Base-by-base conservation (phyloP, 2,329 filamentous ascomycete genomes). In the Daldinia sp. region DNA sequence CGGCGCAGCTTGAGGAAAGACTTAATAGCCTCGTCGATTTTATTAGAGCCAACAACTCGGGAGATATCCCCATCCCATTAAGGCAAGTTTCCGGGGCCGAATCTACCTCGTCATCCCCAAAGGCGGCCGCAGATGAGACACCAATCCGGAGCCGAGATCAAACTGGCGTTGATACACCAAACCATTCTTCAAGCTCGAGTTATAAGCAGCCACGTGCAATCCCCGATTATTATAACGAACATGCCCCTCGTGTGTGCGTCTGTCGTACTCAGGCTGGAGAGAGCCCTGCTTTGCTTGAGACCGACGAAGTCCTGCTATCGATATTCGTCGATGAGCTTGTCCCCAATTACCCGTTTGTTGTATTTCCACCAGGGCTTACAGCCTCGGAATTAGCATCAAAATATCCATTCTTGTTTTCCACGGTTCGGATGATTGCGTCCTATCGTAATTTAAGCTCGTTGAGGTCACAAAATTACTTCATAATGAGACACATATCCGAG, bases 361-460 rank as follows among this genome's bases (percentile, higher is more conserved):
- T 80, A 6, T 67, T 85, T 1, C 78, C 79, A 0, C 65, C 72
- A 0, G 69, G 68, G 0, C 73, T 77, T 0, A 76, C 76, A 0
- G 78, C 79, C 1, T 69, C 74, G 0, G 73, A 76, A 4, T 71
- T 85, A 1, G 75, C 75, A 10, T 68, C 74, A 0, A 77, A 74
- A 0, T 74, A 77, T 8, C 83, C 83, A 0, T 82, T 85, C 25
- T 72, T 85, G 2, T 81, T 85, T 74, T 73, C 79, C 0, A 77
- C 80, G 3, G 82, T 86, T 19, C 74, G 78, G 6, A 84, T 83
- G 77, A 81, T 84, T 0, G 76, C 82, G 0, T 84, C 82, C 0
- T 79, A 82, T 37, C 75, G 79, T 15, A 81, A 80, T 39, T 70
- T 81, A 9, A 74, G 74, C 29, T 83, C 79, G 1, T 83, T 84